Base-by-base conservation (phyloP, 495 filamentous ascomycete species). In the Penicillium pancosmium region DNA sequence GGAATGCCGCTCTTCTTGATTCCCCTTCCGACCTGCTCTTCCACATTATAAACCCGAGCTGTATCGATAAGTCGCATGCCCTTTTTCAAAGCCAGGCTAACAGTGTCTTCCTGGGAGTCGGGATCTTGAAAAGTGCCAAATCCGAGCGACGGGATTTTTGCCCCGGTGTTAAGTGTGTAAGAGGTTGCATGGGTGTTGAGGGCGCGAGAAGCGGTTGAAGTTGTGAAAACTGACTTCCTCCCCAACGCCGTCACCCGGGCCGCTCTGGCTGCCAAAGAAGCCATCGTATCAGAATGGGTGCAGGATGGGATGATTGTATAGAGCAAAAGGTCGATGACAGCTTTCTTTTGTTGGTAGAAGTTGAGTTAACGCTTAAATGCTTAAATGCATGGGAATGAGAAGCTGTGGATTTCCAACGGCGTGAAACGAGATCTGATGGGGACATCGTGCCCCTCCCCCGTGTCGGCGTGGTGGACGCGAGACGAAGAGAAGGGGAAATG, bases 51-150 rank as follows among this genome's bases (percentile, higher is more conserved):
- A 18, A 69, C 70, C 36, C 74, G 65, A 7, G 81, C 82, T 3
- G 82, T 84, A 55, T 87, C 83, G 52, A 88, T 82, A 34, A 84
- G 82, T 8, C 76, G 75, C 59, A 85, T 85, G 11, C 86, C 84
- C 0, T 69, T 73, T 47, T 82, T 66, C 16, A 81, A 50, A 0
- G 78, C 78, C 47, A 67, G 63, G 40, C 50, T 54, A 40, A 80
- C 75, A 25, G 76, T 73, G 6, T 68, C 69, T 64, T 77, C 78
- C 50, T 80, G 77, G 0, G 67, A 68, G 1, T 73, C 68, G 18
- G 62, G 52, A 51, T 81, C 78, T 55, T 78, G 78, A 68, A 73
- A 81, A 34, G 77, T 81, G 4, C 50, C 50, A 12, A 52, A 52
- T 21, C 50, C 50, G 4, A 52, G 31, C n/a, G 50, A 34, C 13